Evolutionary conservation across 805 yeast genomes (phyloP).

Genomic region (Wickerhamiella slavikovae): DNA sequence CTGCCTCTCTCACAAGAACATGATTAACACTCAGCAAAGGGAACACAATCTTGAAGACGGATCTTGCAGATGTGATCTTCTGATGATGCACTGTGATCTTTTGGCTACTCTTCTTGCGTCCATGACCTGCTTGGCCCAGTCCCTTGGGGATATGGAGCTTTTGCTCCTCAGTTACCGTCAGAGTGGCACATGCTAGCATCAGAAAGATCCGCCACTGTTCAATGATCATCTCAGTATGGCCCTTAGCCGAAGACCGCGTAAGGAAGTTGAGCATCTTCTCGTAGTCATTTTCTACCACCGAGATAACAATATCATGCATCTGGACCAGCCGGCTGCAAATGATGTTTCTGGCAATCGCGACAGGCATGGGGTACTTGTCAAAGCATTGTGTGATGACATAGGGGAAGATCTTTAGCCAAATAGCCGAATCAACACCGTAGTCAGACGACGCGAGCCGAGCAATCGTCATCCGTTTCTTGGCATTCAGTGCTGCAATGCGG

Average conservation of each 20-base stretch:
- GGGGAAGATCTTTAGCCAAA: constrained; percentile 89
- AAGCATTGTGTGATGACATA: constrained; percentile 49
- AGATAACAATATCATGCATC: constrained; percentile 25
- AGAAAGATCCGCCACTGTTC: constrained; percentile 81
- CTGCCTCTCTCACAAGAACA: constrained; percentile 56
- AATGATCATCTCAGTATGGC: constrained; percentile 48
- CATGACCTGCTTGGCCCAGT: constrained; percentile 21
- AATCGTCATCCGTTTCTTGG: constrained; percentile 44
- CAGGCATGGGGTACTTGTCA: constrained; percentile 72
- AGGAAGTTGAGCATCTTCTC: constrained; percentile 5
- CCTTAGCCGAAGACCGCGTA: constrained; percentile 16
- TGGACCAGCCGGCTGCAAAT: constrained; percentile 80
- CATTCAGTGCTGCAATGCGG: constrained; percentile 39
- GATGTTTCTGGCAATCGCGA: constrained; percentile 78
- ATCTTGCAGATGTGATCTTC: constrained; percentile 77
- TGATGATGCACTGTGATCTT: constrained; percentile 71
- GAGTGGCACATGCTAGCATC: constrained; percentile 77
- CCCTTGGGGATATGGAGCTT: constrained; percentile 39
- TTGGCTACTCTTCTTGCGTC: constrained; percentile 50
- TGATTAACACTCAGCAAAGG: constrained; percentile 61
- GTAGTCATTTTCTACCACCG: constrained; percentile 10
- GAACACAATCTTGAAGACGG: constrained; percentile 69
- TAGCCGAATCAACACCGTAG: constrained; percentile 84
- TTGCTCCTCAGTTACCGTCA: constrained; percentile 80
- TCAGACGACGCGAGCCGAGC: constrained; percentile 70